Percentiles rank a stretch among this genome's conserved stretches.
Evolutionary conservation across 2,329 filamentous ascomycete genomes (phyloP).

Genomic region (Rhinocladiella mackenziei): DNA sequence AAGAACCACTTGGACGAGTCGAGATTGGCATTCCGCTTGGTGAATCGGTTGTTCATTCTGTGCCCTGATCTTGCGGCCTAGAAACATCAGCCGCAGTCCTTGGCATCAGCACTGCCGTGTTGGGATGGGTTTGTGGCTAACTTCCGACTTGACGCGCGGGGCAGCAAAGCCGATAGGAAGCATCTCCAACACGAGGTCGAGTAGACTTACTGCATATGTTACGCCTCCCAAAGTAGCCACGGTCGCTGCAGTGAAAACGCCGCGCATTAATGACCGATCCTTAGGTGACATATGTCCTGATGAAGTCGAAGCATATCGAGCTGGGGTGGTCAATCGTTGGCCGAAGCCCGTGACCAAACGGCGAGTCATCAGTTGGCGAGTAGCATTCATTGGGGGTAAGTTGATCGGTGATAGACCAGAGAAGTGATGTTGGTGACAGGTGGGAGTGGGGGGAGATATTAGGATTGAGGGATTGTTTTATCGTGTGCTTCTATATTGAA

Average conservation of each 20-base stretch:
- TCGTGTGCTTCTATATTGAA: not conserved
- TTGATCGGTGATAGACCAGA: conserved; percentile 3
- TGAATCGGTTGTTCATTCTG: conserved; percentile 19
- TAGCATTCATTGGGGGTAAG: conserved; percentile 26
- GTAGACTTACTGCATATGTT: conserved; percentile 23
- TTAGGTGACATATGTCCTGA: conserved; percentile 6
- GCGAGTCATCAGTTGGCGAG: conserved; percentile 20
- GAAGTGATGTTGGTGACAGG: conserved; percentile 4
- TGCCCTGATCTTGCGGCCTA: conserved; percentile 22
- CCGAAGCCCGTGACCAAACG: conserved; percentile 15
- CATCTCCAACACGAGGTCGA: conserved; percentile 16
- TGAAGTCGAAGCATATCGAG: conserved; percentile 17
- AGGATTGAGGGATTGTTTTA: conserved; percentile 3
- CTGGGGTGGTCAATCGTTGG: conserved; percentile 18
- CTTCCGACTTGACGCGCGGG: conserved; percentile 6
- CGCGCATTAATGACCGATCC: conserved; percentile 13
- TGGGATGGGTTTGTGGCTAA: not conserved
- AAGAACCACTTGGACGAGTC: conserved; percentile 24
- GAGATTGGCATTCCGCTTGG: conserved; percentile 16
- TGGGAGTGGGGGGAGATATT: conserved; percentile 1
- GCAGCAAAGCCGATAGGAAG: conserved; percentile 17
- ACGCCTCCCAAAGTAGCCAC: conserved; percentile 15
- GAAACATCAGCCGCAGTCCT: conserved; percentile 3
- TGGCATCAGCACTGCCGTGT: too few species aligned
- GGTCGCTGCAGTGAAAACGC: conserved; percentile 18